These are phyloP conservation scores for Francoa sonchifolia DNA, from an alignment of 441 rosid species.

Conservation along the genomic window DNA sequence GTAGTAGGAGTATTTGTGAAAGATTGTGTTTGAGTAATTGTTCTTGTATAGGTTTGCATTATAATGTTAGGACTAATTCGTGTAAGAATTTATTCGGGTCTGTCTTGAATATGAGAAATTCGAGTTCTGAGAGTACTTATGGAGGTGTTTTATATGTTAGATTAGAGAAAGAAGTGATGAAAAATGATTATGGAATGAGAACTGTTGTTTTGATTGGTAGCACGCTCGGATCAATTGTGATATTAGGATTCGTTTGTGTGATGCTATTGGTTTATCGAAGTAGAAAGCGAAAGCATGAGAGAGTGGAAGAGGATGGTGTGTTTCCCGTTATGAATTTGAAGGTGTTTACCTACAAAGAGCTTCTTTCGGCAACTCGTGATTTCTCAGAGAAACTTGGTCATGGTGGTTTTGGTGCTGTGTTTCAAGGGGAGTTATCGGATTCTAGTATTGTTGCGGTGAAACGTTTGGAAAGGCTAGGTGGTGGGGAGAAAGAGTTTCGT, in stretches of 20 bases:
- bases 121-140: slow-evolving; percentile 19
- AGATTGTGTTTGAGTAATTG: slow-evolving; percentile 43
- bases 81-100: slow-evolving; percentile 48
- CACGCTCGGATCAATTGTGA: slow-evolving; percentile 35
- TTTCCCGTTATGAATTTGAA: slow-evolving; percentile 48
- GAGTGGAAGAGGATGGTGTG: slow-evolving; percentile 25
- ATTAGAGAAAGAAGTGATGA: slow-evolving; percentile 22
- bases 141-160: slow-evolving; percentile 37
- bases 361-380: slow-evolving; percentile 40
- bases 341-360: slow-evolving; percentile 66
- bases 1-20: slow-evolving; percentile 37
- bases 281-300: slow-evolving; percentile 27
- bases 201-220: slow-evolving; percentile 30
- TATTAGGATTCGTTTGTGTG: slow-evolving; percentile 25
- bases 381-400: slow-evolving; percentile 71
- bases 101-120: slow-evolving; percentile 43
- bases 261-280: slow-evolving; percentile 26
- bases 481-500: slow-evolving; percentile 69
- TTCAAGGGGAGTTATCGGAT: slow-evolving; percentile 50
- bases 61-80: slow-evolving; percentile 25
- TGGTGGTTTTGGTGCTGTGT: slow-evolving; percentile 80
- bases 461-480: slow-evolving; percentile 70
- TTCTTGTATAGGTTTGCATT: slow-evolving; percentile 57
- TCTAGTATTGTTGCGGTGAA: slow-evolving; percentile 61
- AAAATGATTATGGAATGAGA: slow-evolving; percentile 24